phyloP scores from a whole-genome alignment of 768 basidiomycete genomes.

The Leccinellum rugosiceps region DNA sequence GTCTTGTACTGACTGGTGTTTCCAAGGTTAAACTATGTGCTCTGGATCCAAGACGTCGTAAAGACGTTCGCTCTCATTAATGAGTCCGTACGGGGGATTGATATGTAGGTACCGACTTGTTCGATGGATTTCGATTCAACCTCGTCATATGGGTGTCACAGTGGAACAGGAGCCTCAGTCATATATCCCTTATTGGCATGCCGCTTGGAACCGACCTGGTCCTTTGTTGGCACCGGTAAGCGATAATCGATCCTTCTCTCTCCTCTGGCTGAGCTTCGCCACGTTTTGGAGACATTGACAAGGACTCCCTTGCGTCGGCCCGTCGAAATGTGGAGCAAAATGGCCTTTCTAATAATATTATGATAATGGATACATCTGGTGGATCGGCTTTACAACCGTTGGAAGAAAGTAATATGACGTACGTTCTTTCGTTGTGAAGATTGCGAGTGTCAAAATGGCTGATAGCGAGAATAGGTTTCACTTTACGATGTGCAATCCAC shows the following conservation, averaged over 20 bases:
- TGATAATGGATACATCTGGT: constrained; percentile 37
- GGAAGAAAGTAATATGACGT: constrained; percentile 9
- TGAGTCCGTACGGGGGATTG: constrained; percentile 49
- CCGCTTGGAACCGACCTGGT: constrained; percentile 49
- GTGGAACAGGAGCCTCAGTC: constrained; percentile 88
- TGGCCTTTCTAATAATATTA: constrained; percentile 48
- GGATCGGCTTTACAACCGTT: constrained; percentile 44
- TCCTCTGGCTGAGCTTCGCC: neutral
- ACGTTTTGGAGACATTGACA: constrained; percentile 62
- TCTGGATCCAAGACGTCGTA: constrained; percentile 79
- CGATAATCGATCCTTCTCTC: neutral
- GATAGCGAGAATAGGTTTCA: constrained; percentile 43
- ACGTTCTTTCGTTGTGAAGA: neutral
- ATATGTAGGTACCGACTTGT: constrained; percentile 54
- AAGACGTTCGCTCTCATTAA: constrained; percentile 20
- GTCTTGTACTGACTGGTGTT: neutral
- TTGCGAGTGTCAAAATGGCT: neutral
- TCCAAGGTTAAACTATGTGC: constrained; percentile 77
- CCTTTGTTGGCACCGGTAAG: constrained; percentile 68
- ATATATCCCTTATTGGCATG: constrained; percentile 84
- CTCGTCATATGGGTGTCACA: constrained; percentile 24
- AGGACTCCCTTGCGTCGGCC: constrained; percentile 55
- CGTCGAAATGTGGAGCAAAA: constrained; percentile 57
- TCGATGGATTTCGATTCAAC: neutral
- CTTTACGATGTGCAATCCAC: constrained; percentile 95